Base-by-base conservation (phyloP, 768 basidiomycete genomes). In the Collybiopsis confluens region DNA sequence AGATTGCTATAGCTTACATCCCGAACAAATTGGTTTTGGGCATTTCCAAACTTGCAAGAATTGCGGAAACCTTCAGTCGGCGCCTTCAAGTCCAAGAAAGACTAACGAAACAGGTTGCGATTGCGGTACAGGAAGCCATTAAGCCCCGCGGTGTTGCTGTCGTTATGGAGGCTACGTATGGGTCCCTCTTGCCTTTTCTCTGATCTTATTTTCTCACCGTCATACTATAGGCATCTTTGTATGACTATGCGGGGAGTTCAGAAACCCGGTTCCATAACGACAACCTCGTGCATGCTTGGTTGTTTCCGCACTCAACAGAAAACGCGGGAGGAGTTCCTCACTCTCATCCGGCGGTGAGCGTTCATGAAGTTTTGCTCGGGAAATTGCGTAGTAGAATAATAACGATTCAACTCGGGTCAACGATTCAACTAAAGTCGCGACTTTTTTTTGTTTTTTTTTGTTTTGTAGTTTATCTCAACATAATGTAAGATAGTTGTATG, bases 181-280 rank as follows among this genome's bases (percentile, higher is more conserved):
- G 78, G 3, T 44, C 44, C n/a, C 38, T 46, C 54, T 49, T 10
- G n/a, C 28, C 56, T 48, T n/a, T 42, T 54, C 28, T 50, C 56
- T 45, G 44, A 60, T 37, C 51, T n/a, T 50, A 43, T 35, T 27
- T 36, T 45, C 54, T 52, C 20, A 35, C 50, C 55, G 54, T 54
- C 20, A 47, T 52, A 48, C 45, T 43, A 4, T 63, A 95, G 92
- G 21, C 96, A 98, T 71, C 80, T 98, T 69, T 98, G 96, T 66
- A 99, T 99, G 97, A 94, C 96, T 2, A 98, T 98, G 96, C 88
- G 97, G 58, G 97, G 97, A 51, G 97, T 99, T 8, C 97, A 99
- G 72, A 99, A 99, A 71, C 96, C 96, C 2, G 97, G 97, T 23
- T 80, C 96, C 6, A 83, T 90, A 21, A 99, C 97, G 0, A 88